Conservation (phyloP, 73 alveolate species). For the Tetrahymena borealis region DNA sequence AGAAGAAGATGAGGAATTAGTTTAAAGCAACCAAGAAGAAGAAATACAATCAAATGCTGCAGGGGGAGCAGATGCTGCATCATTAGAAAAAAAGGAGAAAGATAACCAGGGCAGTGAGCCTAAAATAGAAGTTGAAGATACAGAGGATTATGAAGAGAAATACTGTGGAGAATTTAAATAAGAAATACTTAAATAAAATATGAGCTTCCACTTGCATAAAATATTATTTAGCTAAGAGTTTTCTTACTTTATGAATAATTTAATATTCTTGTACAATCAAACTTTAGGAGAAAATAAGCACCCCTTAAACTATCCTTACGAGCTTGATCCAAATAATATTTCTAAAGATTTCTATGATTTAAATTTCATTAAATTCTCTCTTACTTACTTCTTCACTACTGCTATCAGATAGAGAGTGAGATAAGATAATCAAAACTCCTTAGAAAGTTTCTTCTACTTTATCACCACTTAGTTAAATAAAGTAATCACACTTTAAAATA, state of each 20-base stretch:
- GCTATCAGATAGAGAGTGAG: not conserved
- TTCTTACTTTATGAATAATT: slow-evolving; percentile 33
- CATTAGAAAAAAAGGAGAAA: not conserved
- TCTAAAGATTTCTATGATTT: not conserved
- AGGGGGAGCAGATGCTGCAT: not conserved
- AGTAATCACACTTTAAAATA: not conserved
- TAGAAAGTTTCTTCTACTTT: not conserved
- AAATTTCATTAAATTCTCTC: not conserved
- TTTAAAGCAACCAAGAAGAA: slow-evolving; percentile 2
- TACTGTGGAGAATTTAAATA: slow-evolving; percentile 8
- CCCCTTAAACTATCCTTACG: not conserved
- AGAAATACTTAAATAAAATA: slow-evolving; percentile 58
- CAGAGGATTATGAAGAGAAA: not conserved
- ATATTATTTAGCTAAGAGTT: slow-evolving; percentile 60
- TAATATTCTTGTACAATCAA: slow-evolving; percentile 4
- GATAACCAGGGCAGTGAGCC: not conserved
- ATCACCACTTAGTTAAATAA: not conserved
- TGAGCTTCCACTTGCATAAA: slow-evolving; percentile 68
- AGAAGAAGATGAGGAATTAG: not conserved
- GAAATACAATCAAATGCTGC: not conserved
- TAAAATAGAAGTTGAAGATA: slow-evolving; percentile 6
- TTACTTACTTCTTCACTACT: not conserved
- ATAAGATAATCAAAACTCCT: not conserved
- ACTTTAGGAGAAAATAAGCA: not conserved
- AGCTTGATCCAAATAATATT: not conserved